phyloP scores from a whole-genome alignment of 805 yeast genomes.

The Metschnikowia gelsemii region DNA sequence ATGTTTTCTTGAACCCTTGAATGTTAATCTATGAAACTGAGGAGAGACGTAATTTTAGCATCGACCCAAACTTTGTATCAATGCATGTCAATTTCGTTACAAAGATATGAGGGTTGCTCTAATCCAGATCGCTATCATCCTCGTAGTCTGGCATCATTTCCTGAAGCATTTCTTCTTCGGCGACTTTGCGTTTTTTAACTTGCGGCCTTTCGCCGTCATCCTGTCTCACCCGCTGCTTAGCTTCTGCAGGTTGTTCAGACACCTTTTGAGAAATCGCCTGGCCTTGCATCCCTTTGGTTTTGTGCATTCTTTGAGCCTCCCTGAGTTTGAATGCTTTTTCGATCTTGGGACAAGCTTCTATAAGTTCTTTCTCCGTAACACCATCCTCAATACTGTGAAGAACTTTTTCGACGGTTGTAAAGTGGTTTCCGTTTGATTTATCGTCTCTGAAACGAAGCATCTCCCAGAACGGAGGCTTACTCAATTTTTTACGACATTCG shows the following conservation, averaged over 20 bases:
- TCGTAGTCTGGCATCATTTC: slow-evolving; percentile 26
- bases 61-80: too few species aligned
- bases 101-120: slow-evolving; percentile 2
- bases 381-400: slow-evolving; percentile 83
- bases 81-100: too few species aligned
- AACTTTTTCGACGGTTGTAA: slow-evolving; percentile 77
- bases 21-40: too few species aligned
- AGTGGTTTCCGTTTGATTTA: slow-evolving; percentile 83
- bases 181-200: slow-evolving; percentile 9
- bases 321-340: slow-evolving; percentile 63
- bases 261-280: slow-evolving; percentile 10
- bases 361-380: slow-evolving; percentile 75
- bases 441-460: slow-evolving; percentile 91
- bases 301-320: slow-evolving; percentile 37
- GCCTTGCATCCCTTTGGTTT: slow-evolving; percentile 7
- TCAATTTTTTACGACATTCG: slow-evolving; percentile 71
- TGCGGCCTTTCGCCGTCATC: slow-evolving; percentile 5
- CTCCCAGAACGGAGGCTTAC: slow-evolving; percentile 67
- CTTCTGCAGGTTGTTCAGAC: slow-evolving; percentile 9
- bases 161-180: slow-evolving; percentile 17
- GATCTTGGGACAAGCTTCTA: slow-evolving; percentile 55
- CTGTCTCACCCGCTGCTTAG: slow-evolving; percentile 1
- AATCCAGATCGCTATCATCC: slow-evolving; percentile 23
- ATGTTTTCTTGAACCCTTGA: too few species aligned
- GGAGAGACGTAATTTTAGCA: too few species aligned